These are phyloP conservation scores for Candida tetrigidarum DNA, from an alignment of 1,139 yeast genomes.

Conservation along the genomic window DNA sequence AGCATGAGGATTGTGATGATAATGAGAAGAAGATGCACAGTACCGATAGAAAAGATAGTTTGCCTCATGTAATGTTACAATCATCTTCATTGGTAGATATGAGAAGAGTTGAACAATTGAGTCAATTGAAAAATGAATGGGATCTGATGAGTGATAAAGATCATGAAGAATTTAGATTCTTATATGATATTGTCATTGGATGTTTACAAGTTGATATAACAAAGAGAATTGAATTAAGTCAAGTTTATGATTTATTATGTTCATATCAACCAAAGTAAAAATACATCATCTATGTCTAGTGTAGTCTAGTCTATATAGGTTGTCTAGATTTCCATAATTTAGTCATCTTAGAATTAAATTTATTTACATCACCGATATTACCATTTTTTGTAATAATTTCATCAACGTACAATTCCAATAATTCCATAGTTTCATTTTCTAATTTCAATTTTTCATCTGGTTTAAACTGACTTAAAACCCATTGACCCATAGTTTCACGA, in stretches of 20 bases:
- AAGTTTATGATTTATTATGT: slow-evolving; percentile 5
- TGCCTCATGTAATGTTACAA: slow-evolving; percentile 18
- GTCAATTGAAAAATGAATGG: slow-evolving; percentile 28
- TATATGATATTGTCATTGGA: slow-evolving; percentile 53
- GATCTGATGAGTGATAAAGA: slow-evolving; percentile 15
- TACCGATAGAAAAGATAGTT: slow-evolving; percentile 13
- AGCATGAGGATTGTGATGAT: slow-evolving; percentile 9
- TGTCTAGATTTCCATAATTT: slow-evolving; percentile 15
- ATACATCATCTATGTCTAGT: neutral
- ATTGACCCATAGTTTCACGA: slow-evolving; percentile 39
- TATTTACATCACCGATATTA: slow-evolving; percentile 23
- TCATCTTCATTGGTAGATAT: slow-evolving; percentile 27
- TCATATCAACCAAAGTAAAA: neutral
- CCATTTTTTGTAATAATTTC: slow-evolving; percentile 24
- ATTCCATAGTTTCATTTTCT: slow-evolving; percentile 21
- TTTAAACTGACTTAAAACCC: slow-evolving; percentile 42
- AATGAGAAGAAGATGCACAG: no score
- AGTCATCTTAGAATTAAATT: slow-evolving; percentile 23
- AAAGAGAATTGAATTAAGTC: slow-evolving; percentile 30
- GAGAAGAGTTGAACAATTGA: slow-evolving; percentile 22
- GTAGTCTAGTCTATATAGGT: neutral
- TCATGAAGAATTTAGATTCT: slow-evolving; percentile 27
- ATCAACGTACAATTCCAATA: slow-evolving; percentile 23
- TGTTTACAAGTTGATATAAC: slow-evolving; percentile 58
- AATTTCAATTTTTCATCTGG: slow-evolving; percentile 23